Evolutionary conservation across 495 filamentous ascomycete species (phyloP), one percentile per base, ranked within the genome.

Genomic region (Beverwykella pulmonaria): DNA sequence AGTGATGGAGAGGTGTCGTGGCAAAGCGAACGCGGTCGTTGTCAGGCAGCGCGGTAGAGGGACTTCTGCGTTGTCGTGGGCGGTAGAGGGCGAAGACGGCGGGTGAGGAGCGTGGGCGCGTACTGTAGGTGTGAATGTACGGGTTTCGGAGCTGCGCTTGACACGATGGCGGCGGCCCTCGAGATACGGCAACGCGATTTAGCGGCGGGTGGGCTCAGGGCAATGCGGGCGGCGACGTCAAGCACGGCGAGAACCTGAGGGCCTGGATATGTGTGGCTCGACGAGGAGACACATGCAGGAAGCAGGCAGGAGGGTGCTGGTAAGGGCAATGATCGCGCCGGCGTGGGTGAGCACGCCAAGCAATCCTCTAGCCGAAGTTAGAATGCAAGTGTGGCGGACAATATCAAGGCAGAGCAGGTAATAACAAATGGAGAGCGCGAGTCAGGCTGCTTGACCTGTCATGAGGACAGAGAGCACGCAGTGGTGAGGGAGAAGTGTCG

Each of bases 291-390:
- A 52, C 63, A 67, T 71, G 58, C 59, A 65, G 68, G 68, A 61
- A 65, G 53, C 17, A n/a, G 39, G 39, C 39, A 44, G 39, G 17
- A 10, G 39, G 68, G 58, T 50, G 34, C 68, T 71, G 36, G 29
- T 27, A 52, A 63, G 53, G 68, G 68, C 59, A 67, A 64, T 59
- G 63, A 67, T 59, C 53, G 63, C 52, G 23, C 61, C 34, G 27
- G 57, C 50, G 61, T 69, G 66, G 61, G 19, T 3, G 44, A 55
- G 47, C 39, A 53, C 56, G 39, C 23, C 23, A 34, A 34, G 32
- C 6, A 34, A 34, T 6, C 12, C 32, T 12, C 32, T 34, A 34
- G 32, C 32, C 32, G 32, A 39, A 64, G 26, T 55, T 54, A 23
- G 63, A 34, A 47, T 48, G 27, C 49, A 23, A 20, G 44, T 61